Evolutionary conservation across 345 rosid genomes (phyloP).

Genomic region (Salix arbutifolia): DNA sequence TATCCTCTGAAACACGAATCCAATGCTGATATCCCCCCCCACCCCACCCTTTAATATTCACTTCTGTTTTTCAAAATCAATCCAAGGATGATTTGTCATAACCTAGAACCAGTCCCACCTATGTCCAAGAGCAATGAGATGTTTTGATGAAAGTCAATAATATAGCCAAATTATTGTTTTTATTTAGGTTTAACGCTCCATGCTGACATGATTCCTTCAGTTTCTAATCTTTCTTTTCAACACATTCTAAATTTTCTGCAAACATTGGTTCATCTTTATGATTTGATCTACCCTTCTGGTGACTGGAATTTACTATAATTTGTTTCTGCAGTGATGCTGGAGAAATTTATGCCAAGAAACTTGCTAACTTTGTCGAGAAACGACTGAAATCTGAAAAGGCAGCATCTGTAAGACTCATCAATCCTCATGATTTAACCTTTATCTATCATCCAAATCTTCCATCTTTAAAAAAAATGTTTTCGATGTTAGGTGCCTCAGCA

Average conservation of each 20-base stretch:
- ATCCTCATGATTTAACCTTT: background rate
- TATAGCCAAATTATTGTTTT: background rate
- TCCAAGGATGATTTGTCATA: background rate
- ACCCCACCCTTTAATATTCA: background rate
- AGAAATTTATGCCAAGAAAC: conserved; percentile 84
- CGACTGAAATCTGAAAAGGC: conserved; percentile 91
- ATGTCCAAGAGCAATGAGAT: background rate
- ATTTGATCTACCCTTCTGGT: background rate
- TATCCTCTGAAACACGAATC: background rate
- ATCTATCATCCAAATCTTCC: background rate
- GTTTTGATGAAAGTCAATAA: background rate
- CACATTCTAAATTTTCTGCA: background rate
- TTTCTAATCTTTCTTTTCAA: background rate
- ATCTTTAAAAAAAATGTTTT: background rate
- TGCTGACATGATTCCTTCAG: background rate
- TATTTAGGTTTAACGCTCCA: background rate
- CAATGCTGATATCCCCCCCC: background rate
- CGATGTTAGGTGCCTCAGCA: background rate
- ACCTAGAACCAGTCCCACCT: background rate
- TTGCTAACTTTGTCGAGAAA: conserved; percentile 83
- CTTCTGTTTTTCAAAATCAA: background rate
- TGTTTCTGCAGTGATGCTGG: conserved; percentile 66
- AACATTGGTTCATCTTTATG: background rate
- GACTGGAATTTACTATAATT: conserved; percentile 14
- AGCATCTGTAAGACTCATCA: conserved; percentile 74